Evolutionary conservation across 1,284 basidiomycete species (phyloP), one percentile per base, ranked within the genome.

Genomic region (Cryptococcus amylolentus): DNA sequence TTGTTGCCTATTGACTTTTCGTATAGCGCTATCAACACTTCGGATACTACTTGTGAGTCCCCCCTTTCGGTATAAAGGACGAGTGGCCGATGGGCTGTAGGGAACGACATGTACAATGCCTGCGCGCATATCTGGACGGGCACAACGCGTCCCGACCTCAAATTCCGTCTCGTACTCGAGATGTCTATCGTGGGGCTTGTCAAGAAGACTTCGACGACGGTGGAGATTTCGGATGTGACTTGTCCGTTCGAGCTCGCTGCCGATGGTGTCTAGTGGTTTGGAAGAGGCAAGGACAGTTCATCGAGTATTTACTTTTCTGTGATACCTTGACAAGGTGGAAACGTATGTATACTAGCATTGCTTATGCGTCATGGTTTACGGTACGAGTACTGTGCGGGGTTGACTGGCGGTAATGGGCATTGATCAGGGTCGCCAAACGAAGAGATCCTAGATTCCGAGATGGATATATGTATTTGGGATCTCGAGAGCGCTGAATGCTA

Each of bases 1-100:
- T 71, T 81, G 43, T 62, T 94, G 18, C 90, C 90, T 1, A 77
- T 94, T 52, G 87, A 86, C 64, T 91, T 93, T 75, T 84, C 84
- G 0, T 93, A 92, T 70, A 60, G 84, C n/a, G 88, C 87, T 0
- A 78, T 82, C n/a, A 93, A 94, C 70, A 81, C 83, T 49, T 84
- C 86, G 1, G 91, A 94, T 76, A 79, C 81, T 41, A 92, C 91
- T 31, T 94, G 90, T 89, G 66, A 63, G 85, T 79, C 5, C 40
- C 5, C 43, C 45, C 26, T 23, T 8, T 9, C 46, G 12, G 13
- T 3, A 9, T 6, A 10, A 13, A 6, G 20, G 23, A 8, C 23
- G 37, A 23, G 23, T 23, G 23, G 23, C 23, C 3, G 23, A 23
- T 3, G 23, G 23, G 23, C 23, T 42, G 0, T 60, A 89, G 88